Evolutionary conservation across 371 early-diverging fungal genomes (phyloP).

Genomic region (Mortierella sp.): DNA sequence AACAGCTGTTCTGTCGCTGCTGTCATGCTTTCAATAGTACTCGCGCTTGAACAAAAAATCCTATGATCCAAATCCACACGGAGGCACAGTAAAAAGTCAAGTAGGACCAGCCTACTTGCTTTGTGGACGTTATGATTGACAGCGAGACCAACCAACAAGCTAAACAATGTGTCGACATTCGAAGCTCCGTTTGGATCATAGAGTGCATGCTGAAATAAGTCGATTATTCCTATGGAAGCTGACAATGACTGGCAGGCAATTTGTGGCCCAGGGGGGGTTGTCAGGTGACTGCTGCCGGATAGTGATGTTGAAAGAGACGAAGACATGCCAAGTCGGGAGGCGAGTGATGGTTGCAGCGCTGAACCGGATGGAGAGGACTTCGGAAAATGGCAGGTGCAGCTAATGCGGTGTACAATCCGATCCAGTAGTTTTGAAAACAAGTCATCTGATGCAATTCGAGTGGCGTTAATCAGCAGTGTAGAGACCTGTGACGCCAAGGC

Average conservation of each 20-base stretch:
- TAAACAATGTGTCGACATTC: conserved; percentile 61
- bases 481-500: conserved; percentile 63
- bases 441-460: conserved; percentile 55
- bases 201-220: conserved; percentile 57
- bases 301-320: conserved; percentile 33
- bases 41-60: conserved; percentile 57
- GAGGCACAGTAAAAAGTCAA: conserved; percentile 68
- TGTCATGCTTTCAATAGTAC: conserved; percentile 44
- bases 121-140: conserved; percentile 60
- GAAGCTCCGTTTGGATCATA: conserved; percentile 52
- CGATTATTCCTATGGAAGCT: conserved; percentile 50
- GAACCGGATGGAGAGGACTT: conserved; percentile 25
- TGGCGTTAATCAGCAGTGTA: conserved; percentile 62
- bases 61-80: conserved; percentile 72
- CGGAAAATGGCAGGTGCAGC: conserved; percentile 58
- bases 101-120: conserved; percentile 65
- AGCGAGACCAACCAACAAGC: conserved; percentile 63
- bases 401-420: conserved; percentile 59
- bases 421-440: conserved; percentile 64
- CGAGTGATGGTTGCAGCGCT: conserved; percentile 29
- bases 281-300: conserved; percentile 15
- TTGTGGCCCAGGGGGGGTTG: conserved; percentile 8
- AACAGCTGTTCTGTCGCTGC: conserved; percentile 40
- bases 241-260: conserved; percentile 46
- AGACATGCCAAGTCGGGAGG: conserved; percentile 46